Evolutionary conservation across 345 rosid species (phyloP), one percentile per base, ranked within the genome.

Genomic region (Isatis tinctoria): DNA sequence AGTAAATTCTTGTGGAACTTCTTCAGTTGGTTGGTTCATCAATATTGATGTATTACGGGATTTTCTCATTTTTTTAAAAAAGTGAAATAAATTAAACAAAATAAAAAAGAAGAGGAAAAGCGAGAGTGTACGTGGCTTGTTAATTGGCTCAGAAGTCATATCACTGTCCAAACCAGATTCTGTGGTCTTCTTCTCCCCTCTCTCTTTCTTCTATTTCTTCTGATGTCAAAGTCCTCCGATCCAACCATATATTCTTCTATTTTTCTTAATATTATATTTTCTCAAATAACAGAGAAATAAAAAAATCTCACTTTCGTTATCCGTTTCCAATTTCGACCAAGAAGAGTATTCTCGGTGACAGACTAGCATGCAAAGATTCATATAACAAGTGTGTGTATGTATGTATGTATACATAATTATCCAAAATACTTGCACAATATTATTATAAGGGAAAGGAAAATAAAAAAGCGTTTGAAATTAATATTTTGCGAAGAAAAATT

Each of bases 61-160:
- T 41, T 41, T 41, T 14, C 47, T 41, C 47, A 4, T 9, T 12
- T 43, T 5, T 0, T 35, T 32, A 32, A 32, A 32, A 6, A 32
- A 43, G 16, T n/a, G 4, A 45, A 35, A 32, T 32, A 32, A 32
- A 32, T 6, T 32, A 24, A 67, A 8, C 0, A 22, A 54, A 47
- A 54, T 2, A 36, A 39, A 69, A 58, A 74, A 64, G 43, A 48
- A 74, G 79, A 74, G 76, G 82, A 36, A 70, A 65, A 39, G 70
- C 54, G 53, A 64, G 75, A 57, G 65, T 30, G 54, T 69, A 79
- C 82, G 82, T 79, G 82, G 82, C 79, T 2, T 40, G 28, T 51
- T 74, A 47, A 74, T 58, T 74, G 74, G 78, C 76, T 72, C 78
- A 74, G 11, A 67, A 70, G 73, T 78, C 40, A 62, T 27, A 56